Conservation (phyloP, 2,329 filamentous ascomycete species). For the Calonectria leucothoes region DNA sequence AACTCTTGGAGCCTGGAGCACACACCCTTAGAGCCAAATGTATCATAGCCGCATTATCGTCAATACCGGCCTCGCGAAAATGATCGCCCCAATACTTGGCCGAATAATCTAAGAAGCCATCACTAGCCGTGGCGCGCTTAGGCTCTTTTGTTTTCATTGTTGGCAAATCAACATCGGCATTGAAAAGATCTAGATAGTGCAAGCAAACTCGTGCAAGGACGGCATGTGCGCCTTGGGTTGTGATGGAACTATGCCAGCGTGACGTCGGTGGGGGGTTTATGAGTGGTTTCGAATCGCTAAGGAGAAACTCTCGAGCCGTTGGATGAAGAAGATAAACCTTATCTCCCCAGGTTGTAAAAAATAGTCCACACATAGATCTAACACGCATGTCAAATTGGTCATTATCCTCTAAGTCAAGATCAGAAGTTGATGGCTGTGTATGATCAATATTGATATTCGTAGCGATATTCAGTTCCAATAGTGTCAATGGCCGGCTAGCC, state of each 20-base stretch:
- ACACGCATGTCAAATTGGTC: slow-evolving; percentile 33
- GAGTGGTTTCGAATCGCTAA: slow-evolving; percentile 19
- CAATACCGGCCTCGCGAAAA: no score
- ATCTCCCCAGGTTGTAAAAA: no score
- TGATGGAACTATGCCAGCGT: slow-evolving; percentile 37
- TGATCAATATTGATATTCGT: slow-evolving; percentile 30
- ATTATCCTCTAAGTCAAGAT: slow-evolving; percentile 37
- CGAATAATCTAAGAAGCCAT: no score
- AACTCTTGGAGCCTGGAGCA: no score
- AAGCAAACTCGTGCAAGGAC: slow-evolving; percentile 25
- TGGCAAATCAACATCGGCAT: no score
- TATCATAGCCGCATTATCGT: no score
- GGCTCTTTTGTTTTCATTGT: no score
- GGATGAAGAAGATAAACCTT: slow-evolving; percentile 49
- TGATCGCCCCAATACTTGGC: no score
- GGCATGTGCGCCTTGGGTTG: slow-evolving; percentile 28
- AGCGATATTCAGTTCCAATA: slow-evolving; percentile 45
- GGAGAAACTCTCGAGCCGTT: slow-evolving; percentile 47
- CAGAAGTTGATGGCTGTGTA: not conserved
- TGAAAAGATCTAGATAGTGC: no score
- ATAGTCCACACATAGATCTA: slow-evolving; percentile 42
- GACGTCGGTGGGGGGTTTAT: not conserved
- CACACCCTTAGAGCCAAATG: no score
- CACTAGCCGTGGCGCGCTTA: no score
- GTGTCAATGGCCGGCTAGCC: slow-evolving; percentile 38